Percentiles rank a stretch among this genome's conserved stretches.
These are phyloP conservation scores for Botryosphaeria dothidea DNA, from an alignment of 2,329 filamentous ascomycete species.

Conservation along the genomic window DNA sequence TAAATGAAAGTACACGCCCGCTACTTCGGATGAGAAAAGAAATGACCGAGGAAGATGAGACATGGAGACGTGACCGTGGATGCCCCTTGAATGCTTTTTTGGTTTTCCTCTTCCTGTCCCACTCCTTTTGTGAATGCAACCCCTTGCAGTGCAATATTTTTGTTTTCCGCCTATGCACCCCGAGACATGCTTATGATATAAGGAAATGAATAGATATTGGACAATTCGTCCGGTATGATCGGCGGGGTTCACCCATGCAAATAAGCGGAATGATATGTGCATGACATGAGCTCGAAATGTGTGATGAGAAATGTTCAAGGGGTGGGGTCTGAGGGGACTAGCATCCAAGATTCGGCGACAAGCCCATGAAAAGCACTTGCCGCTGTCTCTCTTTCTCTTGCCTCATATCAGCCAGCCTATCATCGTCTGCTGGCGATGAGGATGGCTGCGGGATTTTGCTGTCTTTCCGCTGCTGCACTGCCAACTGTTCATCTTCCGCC, in stretches of 20 bases:
- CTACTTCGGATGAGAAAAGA: too few species aligned
- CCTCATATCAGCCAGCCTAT: not conserved
- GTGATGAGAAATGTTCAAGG: not conserved
- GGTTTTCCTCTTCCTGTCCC: not conserved
- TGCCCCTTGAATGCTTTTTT: not conserved
- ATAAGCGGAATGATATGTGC: not conserved
- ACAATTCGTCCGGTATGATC: not conserved
- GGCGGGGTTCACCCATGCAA: not conserved
- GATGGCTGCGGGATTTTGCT: not conserved
- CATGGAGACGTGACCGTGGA: not conserved
- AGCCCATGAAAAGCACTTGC: not conserved
- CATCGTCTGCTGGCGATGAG: not conserved
- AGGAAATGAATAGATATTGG: not conserved
- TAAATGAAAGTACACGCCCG: too few species aligned
- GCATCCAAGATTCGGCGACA: not conserved
- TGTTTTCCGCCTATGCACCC: not conserved
- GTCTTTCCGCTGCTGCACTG: not conserved
- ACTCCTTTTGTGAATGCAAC: not conserved
- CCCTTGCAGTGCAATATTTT: not conserved
- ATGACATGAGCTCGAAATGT: not conserved
- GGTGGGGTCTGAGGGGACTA: not conserved
- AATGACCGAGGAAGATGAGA: not conserved
- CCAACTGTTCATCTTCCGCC: not conserved
- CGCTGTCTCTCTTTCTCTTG: not conserved
- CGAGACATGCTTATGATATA: not conserved